These are phyloP conservation scores for Ogataea ganodermae DNA, from an alignment of 805 yeast genomes.

Conservation along the genomic window DNA sequence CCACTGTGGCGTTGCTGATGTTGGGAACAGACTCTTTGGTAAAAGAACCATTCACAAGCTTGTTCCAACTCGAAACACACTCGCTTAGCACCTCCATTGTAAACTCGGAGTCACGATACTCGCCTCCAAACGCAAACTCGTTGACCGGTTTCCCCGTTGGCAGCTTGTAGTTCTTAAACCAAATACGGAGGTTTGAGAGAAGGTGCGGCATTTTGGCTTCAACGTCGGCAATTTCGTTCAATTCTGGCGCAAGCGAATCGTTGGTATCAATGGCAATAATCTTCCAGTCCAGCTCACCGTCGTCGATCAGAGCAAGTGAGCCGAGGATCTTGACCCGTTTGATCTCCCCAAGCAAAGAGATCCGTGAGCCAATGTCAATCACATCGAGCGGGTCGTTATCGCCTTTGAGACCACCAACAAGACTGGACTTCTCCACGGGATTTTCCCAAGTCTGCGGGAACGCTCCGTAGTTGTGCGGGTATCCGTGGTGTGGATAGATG, in stretches of 20 bases:
- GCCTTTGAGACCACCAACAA: constrained; percentile 53
- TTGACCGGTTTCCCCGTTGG: constrained; percentile 82
- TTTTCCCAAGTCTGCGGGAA: constrained; percentile 98
- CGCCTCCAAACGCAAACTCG: constrained; percentile 72
- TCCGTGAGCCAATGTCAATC: constrained; percentile 75
- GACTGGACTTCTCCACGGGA: constrained; percentile 54
- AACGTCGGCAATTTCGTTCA: constrained; percentile 69
- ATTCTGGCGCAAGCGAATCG: constrained; percentile 63
- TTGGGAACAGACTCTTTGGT: constrained; percentile 36
- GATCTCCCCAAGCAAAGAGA: constrained; percentile 50
- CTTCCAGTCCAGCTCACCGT: constrained; percentile 98
- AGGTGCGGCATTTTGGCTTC: constrained; percentile 69
- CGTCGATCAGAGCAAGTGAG: constrained; percentile 78
- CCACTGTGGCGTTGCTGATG: constrained; percentile 42
- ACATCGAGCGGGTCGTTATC: constrained; percentile 96
- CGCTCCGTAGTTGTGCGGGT: constrained; percentile 86
- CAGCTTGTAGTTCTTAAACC: constrained; percentile 84
- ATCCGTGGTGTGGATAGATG: constrained; percentile 81
- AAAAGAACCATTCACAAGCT: constrained; percentile 48
- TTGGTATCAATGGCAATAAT: constrained; percentile 66
- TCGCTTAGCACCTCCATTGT: constrained; percentile 64
- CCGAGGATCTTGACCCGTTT: constrained; percentile 71
- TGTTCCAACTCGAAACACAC: constrained; percentile 70
- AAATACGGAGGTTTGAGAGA: constrained; percentile 63
- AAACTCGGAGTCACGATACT: constrained; percentile 56